phyloP scores from a whole-genome alignment of 139 green algal genomes.

The Zygnema cylindricum region DNA sequence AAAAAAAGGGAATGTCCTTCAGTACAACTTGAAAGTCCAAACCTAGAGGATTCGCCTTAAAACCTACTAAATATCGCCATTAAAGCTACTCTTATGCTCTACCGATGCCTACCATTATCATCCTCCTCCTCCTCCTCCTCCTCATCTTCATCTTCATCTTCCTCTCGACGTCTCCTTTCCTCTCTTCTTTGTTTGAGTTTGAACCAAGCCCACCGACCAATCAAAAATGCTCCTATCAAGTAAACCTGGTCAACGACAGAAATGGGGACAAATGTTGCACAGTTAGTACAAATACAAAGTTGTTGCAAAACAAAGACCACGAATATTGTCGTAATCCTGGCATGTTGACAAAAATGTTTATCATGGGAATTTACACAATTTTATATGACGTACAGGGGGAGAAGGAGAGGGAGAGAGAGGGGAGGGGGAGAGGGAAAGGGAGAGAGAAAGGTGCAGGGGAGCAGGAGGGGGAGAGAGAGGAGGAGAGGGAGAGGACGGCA shows the following conservation, averaged over 20 bases:
- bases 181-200: background rate
- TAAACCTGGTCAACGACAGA: background rate
- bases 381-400: background rate
- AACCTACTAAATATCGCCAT: too few relatives aligned
- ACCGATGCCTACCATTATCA: too few relatives aligned
- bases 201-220: background rate
- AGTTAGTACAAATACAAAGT: too few relatives aligned
- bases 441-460: background rate
- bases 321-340: too few relatives aligned
- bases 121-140: too few relatives aligned
- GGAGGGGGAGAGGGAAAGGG: background rate
- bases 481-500: background rate
- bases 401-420: slow-evolving; percentile 10
- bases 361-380: slow-evolving; percentile 3
- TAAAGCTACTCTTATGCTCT: too few relatives aligned
- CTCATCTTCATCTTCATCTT: background rate
- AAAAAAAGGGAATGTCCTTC: too few relatives aligned
- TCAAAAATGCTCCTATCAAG: background rate
- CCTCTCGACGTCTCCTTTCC: background rate
- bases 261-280: too few relatives aligned
- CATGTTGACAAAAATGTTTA: too few relatives aligned
- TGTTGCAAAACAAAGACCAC: too few relatives aligned
- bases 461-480: background rate
- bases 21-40: too few relatives aligned
- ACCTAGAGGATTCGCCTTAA: too few relatives aligned